Conservation (phyloP, 768 basidiomycete genomes). For the Botryobasidium botryosum region DNA sequence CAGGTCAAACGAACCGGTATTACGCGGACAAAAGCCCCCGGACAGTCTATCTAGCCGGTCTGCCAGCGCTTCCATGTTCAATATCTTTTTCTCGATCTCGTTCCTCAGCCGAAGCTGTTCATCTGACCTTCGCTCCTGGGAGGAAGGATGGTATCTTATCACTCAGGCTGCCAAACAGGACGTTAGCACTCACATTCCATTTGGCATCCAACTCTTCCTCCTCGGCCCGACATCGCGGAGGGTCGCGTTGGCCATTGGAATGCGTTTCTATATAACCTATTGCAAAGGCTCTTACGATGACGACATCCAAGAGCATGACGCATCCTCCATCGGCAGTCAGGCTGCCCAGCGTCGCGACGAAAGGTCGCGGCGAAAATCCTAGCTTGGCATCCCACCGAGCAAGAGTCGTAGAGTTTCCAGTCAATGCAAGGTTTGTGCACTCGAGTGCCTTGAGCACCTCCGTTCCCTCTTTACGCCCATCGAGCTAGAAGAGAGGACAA, state of each 20-base stretch:
- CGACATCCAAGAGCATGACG: conserved; percentile 56
- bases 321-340: conserved; percentile 68
- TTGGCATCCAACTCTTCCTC: conserved; percentile 39
- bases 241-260: conserved; percentile 30
- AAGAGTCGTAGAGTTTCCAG: conserved; percentile 74
- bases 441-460: conserved; percentile 73
- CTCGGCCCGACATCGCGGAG: conserved; percentile 50
- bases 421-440: conserved; percentile 44
- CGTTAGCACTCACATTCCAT: conserved; percentile 44
- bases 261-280: conserved; percentile 62
- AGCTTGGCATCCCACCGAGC: conserved; percentile 80
- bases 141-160: background rate
- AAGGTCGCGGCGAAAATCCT: conserved; percentile 44
- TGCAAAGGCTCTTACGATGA: conserved; percentile 55
- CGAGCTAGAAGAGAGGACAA: conserved; percentile 30
- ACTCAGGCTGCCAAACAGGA: background rate
- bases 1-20: too few relatives aligned
- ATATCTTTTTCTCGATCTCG: conserved; percentile 38
- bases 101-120: conserved; percentile 41
- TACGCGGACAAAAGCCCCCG: conserved; percentile 29
- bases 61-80: conserved; percentile 38
- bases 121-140: conserved; percentile 38
- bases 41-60: conserved; percentile 47
- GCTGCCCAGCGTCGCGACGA: conserved; percentile 60
- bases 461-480: conserved; percentile 53